A percentile compares a stretch with the other conserved stretches of the same genome.
Conservation (phyloP, 169 alveolate genomes). For the Eimeria mitis region DNA sequence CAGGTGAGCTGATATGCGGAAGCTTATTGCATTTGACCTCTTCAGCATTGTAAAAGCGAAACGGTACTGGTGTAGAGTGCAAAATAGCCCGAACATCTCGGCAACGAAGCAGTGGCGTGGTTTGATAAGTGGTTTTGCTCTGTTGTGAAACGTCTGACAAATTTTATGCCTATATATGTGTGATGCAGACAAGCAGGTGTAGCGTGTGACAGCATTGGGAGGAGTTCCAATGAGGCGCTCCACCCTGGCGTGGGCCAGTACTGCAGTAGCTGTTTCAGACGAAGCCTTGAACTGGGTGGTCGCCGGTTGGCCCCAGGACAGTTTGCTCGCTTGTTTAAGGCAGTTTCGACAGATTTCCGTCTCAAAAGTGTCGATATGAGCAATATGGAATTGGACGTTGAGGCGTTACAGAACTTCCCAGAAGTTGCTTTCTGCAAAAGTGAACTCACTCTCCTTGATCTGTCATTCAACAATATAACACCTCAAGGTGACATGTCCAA, state of each 20-base stretch:
- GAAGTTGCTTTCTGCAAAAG: not conserved
- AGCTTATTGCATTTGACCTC: not conserved
- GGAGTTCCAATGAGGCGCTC: constrained; percentile 25
- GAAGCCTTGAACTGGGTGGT: constrained; percentile 38
- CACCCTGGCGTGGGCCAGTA: constrained; percentile 74
- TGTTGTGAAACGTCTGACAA: not conserved
- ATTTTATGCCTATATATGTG: not conserved
- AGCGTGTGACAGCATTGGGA: constrained; percentile 37
- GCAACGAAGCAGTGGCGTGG: not conserved
- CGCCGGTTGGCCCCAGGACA: constrained; percentile 39
- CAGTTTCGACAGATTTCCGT: constrained; percentile 25
- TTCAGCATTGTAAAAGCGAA: not conserved
- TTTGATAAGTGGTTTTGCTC: not conserved
- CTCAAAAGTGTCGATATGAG: constrained; percentile 63
- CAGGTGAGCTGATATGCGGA: not conserved
- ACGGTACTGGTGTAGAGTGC: not conserved
- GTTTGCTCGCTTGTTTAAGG: constrained; percentile 10
- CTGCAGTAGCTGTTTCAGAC: constrained; percentile 67
- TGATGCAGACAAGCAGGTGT: constrained; percentile 34
- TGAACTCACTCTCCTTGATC: constrained; percentile 33
- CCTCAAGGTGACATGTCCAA: not conserved
- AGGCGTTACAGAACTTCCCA: constrained; percentile 36
- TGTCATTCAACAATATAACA: constrained; percentile 25
- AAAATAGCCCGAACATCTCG: not conserved
- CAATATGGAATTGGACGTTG: constrained; percentile 38